Evolutionary conservation across 2,329 filamentous ascomycete species (phyloP).

Genomic region (Passalora sequoiae): DNA sequence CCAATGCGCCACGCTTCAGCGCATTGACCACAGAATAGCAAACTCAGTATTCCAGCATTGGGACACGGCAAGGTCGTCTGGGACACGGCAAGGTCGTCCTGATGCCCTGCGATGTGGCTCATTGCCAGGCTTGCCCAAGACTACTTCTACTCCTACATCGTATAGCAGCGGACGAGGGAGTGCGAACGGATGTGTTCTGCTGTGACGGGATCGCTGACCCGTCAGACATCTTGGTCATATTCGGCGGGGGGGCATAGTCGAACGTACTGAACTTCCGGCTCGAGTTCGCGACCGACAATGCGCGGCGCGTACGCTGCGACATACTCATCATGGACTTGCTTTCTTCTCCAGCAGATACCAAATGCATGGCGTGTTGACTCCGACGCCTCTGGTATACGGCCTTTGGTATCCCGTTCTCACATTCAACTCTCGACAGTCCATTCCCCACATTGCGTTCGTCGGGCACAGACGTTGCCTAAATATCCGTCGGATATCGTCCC

Average conservation of each 20-base stretch:
- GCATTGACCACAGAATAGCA: no score
- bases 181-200: no score
- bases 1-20: no score
- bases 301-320: background rate
- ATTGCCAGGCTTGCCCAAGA: no score
- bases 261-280: background rate
- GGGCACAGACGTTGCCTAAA: constrained; percentile 7
- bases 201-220: no score
- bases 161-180: no score
- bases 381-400: background rate
- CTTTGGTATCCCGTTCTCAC: background rate
- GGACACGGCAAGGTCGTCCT: no score
- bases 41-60: no score
- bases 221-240: background rate
- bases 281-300: background rate
- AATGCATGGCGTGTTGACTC: background rate
- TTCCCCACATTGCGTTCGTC: background rate
- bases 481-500: constrained; percentile 31
- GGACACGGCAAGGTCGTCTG: no score
- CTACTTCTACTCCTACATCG: no score
- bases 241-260: background rate
- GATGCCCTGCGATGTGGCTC: no score
- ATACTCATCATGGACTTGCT: constrained; percentile 2
- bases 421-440: background rate
- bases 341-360: background rate